Evolutionary conservation across 2,329 filamentous ascomycete genomes (phyloP).

Genomic region (Pseudopithomyces maydicus): DNA sequence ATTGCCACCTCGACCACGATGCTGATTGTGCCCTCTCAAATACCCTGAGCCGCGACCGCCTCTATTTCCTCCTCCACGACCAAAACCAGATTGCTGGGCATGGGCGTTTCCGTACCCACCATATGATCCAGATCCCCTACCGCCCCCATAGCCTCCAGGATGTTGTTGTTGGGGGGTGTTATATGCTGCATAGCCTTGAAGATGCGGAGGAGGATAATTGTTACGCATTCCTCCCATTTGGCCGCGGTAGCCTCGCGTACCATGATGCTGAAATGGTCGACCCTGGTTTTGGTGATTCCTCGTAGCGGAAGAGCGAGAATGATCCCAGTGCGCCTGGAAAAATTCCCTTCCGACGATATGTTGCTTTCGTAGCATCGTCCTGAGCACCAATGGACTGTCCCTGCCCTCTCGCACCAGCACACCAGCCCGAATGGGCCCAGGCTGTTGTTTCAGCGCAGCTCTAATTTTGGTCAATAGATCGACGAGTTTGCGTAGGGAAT

Average conservation of each 20-base stretch:
- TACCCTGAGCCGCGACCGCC: neutral
- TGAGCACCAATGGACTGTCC: slow-evolving; percentile 1
- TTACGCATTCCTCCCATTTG: neutral
- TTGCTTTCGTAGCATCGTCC: neutral
- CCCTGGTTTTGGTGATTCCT: neutral
- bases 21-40: neutral
- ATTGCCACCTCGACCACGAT: neutral
- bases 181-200: neutral
- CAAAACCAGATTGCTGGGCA: neutral
- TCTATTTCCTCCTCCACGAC: neutral
- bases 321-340: slow-evolving; percentile 4
- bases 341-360: slow-evolving; percentile 4
- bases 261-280: neutral
- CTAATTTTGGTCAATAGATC: slow-evolving; percentile 21
- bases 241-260: neutral
- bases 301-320: neutral
- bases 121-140: neutral
- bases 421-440: slow-evolving; percentile 8
- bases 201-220: neutral
- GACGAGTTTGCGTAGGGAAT: slow-evolving; percentile 27
- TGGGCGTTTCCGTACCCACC: neutral
- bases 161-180: neutral
- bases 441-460: slow-evolving; percentile 16
- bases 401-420: neutral
- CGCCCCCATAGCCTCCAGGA: neutral